Evolutionary conservation across 805 yeast species (phyloP).

Genomic region (Starmerella potacharoeniae): DNA sequence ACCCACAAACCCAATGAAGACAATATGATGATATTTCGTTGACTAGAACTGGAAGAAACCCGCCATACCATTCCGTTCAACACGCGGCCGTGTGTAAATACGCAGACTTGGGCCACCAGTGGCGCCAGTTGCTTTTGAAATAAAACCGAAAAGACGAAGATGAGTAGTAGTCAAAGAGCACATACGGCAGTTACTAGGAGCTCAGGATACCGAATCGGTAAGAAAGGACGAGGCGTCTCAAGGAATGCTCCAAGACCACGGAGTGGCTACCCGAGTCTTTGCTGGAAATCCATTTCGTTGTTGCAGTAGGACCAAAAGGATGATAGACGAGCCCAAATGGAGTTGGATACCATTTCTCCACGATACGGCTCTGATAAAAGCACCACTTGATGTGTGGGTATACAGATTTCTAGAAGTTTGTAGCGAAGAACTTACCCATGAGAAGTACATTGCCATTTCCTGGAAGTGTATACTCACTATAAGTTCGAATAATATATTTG

Average conservation of each 20-base stretch:
- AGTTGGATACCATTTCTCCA: constrained; percentile 22
- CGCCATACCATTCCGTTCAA: constrained; percentile 42
- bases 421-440: constrained; percentile 41
- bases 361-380: constrained; percentile 52
- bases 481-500: constrained; percentile 48
- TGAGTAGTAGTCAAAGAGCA: constrained; percentile 36
- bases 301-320: too few relatives aligned
- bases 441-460: constrained; percentile 45
- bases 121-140: constrained; percentile 33
- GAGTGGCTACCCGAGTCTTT: too few relatives aligned
- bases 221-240: constrained; percentile 30
- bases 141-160: constrained; percentile 35
- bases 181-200: constrained; percentile 57
- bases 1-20: constrained; percentile 53
- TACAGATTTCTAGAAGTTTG: constrained; percentile 41
- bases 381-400: constrained; percentile 54
- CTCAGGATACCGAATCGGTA: background rate
- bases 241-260: constrained; percentile 21
- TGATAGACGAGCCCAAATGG: constrained; percentile 13
- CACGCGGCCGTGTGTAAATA: constrained; percentile 40
- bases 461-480: constrained; percentile 47
- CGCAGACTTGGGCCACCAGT: constrained; percentile 45
- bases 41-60: constrained; percentile 37
- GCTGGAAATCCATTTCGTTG: too few relatives aligned
- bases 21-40: constrained; percentile 37